Conservation (phyloP, 2,329 filamentous ascomycete species). For the Xylaria sp. region DNA sequence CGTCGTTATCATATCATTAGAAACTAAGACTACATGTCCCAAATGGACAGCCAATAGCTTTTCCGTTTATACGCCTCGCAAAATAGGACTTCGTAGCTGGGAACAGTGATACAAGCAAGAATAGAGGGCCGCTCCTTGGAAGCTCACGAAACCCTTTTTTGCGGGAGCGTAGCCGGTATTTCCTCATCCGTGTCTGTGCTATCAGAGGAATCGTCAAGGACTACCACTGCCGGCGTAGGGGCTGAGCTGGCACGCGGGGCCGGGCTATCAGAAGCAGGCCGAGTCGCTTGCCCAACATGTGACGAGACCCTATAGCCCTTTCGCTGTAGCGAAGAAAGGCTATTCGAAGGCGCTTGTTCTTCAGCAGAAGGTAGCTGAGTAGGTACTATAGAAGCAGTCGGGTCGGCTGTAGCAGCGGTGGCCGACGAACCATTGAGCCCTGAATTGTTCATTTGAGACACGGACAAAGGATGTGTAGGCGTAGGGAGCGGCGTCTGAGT, state of each 20-base stretch:
- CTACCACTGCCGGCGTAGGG: slow-evolving; percentile 33
- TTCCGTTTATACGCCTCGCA: neutral
- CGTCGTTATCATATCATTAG: neutral
- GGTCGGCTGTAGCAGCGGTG: slow-evolving; percentile 36
- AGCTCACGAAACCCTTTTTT: slow-evolving; percentile 15
- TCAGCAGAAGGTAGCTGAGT: neutral
- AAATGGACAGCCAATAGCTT: neutral
- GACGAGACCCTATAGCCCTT: slow-evolving; percentile 42
- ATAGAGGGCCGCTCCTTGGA: neutral
- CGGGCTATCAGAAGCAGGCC: slow-evolving; percentile 12
- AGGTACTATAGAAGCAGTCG: neutral
- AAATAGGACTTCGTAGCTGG: neutral
- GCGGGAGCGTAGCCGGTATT: slow-evolving; percentile 39
- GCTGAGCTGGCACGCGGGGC: slow-evolving; percentile 31
- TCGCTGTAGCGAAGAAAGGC: slow-evolving; percentile 38
- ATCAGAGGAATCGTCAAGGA: slow-evolving; percentile 35
- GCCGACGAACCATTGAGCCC: slow-evolving; percentile 38
- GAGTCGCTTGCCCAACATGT: slow-evolving; percentile 28
- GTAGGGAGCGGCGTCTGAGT: neutral
- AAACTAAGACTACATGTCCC: neutral
- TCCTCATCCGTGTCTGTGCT: slow-evolving; percentile 36
- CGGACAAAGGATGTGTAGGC: slow-evolving; percentile 33
- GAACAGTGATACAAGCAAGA: neutral
- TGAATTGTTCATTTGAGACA: slow-evolving; percentile 37
- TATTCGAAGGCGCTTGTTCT: slow-evolving; percentile 24